These are phyloP conservation scores for Botrytis tulipae DNA, from an alignment of 2,329 filamentous ascomycete species.

Conservation along the genomic window DNA sequence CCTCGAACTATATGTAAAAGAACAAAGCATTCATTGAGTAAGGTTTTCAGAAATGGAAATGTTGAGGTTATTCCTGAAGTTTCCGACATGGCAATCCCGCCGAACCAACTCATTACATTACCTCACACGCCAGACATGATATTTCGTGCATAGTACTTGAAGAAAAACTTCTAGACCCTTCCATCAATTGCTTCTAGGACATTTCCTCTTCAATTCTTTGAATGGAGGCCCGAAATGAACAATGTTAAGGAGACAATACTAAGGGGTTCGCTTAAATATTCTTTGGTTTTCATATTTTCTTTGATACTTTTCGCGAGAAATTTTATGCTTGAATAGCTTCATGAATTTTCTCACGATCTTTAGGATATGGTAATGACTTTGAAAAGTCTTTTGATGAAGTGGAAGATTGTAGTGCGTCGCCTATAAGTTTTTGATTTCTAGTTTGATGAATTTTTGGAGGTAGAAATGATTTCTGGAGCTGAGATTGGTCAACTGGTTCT, in stretches of 20 bases:
- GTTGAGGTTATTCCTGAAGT: not conserved
- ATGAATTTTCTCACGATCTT: not conserved
- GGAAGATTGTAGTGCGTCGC: not conserved
- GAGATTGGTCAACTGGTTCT: not conserved
- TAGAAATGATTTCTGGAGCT: not conserved
- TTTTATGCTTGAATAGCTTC: not conserved
- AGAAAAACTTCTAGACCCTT: not conserved
- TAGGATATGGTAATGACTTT: too few species aligned
- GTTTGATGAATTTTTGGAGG: not conserved
- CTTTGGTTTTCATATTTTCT: not conserved
- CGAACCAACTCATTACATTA: not conserved
- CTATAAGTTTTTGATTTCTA: not conserved
- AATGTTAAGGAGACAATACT: conserved; percentile 17
- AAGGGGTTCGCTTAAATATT: conserved; percentile 12
- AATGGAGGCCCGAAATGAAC: not conserved
- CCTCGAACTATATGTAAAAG: rapidly evolving
- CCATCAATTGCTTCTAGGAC: not conserved
- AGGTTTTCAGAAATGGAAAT: not conserved
- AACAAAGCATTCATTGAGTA: not conserved
- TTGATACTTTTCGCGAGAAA: not conserved
- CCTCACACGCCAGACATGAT: not conserved
- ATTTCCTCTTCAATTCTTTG: not conserved
- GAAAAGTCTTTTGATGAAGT: not conserved
- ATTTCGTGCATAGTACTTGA: not conserved
- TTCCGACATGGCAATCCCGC: too few species aligned